phyloP scores from a whole-genome alignment of 1,284 basidiomycete species.

The Stygiomarasmius scandens region DNA sequence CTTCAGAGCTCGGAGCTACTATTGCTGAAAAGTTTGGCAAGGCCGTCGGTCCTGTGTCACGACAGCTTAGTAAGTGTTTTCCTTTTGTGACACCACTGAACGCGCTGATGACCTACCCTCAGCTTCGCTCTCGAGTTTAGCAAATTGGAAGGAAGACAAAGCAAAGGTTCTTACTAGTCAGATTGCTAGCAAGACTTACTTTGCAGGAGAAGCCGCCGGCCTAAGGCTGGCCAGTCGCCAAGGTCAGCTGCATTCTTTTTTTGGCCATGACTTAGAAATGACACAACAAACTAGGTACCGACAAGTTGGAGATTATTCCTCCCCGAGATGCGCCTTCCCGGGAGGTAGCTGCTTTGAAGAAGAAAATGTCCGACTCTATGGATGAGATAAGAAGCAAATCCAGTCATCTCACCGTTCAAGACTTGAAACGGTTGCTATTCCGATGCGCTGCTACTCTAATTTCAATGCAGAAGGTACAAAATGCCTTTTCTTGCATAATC shows the following conservation, averaged over 20 bases:
- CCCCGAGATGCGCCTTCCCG: conserved; percentile 56
- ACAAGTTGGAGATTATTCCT: conserved; percentile 64
- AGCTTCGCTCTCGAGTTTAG: conserved; percentile 66
- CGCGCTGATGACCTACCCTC: conserved; percentile 7
- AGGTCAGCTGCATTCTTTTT: conserved; percentile 37
- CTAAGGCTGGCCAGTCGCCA: conserved; percentile 65
- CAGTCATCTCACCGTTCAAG: conserved; percentile 73
- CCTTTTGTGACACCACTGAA: neutral
- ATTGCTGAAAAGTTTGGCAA: conserved; percentile 86
- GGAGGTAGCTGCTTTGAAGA: conserved; percentile 69
- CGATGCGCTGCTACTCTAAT: conserved; percentile 84
- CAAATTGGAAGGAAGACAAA: conserved; percentile 69
- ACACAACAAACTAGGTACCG: conserved; percentile 42
- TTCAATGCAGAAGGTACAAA: conserved; percentile 62
- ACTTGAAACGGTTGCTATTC: conserved; percentile 86
- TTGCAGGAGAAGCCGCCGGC: conserved; percentile 84
- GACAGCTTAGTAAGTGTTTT: conserved; percentile 67
- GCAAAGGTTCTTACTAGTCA: conserved; percentile 80
- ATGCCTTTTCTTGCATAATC: conserved; percentile 11
- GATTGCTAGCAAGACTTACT: conserved; percentile 85
- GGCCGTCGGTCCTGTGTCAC: conserved; percentile 76
- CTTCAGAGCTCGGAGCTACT: conserved; percentile 88
- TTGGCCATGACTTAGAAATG: neutral
- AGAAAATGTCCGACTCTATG: conserved; percentile 70
- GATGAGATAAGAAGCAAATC: conserved; percentile 72